Conservation (phyloP, 83 land plant genomes). For the Diphasiastrum complanatum region DNA sequence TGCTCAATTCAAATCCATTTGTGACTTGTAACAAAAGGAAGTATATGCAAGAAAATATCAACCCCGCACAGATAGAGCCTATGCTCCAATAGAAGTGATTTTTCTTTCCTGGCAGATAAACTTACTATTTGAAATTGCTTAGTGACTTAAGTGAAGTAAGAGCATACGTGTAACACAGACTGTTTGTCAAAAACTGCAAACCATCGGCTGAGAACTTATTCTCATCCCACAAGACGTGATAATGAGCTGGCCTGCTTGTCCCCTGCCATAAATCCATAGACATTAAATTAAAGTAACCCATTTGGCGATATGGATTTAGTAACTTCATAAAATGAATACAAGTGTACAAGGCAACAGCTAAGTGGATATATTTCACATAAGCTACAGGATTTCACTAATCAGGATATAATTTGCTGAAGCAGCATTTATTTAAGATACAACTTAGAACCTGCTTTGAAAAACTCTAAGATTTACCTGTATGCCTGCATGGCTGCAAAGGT, state of each 20-base stretch:
- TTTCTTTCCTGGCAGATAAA: too few species aligned
- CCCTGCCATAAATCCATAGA: slow-evolving; percentile 3
- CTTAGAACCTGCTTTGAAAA: neutral
- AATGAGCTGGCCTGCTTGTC: slow-evolving; percentile 20
- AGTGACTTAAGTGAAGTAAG: neutral
- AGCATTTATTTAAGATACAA: neutral
- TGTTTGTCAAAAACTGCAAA: slow-evolving; percentile 9
- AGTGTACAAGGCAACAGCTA: too few species aligned
- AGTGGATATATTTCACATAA: too few species aligned
- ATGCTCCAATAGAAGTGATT: too few species aligned
- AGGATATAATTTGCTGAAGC: neutral
- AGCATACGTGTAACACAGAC: slow-evolving; percentile 14
- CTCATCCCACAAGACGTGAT: slow-evolving; percentile 19
- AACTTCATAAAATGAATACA: neutral
- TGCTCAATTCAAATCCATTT: too few species aligned
- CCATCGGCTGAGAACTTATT: slow-evolving; percentile 8
- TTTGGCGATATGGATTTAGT: too few species aligned
- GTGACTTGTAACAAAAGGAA: too few species aligned
- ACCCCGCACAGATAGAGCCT: too few species aligned
- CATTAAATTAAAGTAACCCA: neutral
- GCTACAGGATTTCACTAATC: neutral
- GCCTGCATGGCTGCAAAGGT: slow-evolving; percentile 35
- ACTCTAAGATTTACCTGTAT: slow-evolving; percentile 11
- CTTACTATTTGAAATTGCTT: too few species aligned
- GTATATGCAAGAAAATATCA: too few species aligned